phyloP scores from a whole-genome alignment of 192 early-diverging fungal genomes.

The Backusella psychrophila region DNA sequence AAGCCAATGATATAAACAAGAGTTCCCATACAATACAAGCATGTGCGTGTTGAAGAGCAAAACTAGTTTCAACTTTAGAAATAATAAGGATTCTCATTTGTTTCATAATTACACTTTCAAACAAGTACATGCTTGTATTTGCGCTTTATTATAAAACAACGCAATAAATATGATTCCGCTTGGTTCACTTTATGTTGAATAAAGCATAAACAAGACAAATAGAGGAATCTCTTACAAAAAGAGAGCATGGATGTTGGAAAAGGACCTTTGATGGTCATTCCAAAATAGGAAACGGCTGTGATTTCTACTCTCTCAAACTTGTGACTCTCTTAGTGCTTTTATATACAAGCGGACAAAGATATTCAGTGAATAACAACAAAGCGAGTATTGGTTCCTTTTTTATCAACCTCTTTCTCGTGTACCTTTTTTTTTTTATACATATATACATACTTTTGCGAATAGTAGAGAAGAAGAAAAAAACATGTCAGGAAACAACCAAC shows the following conservation, averaged over 20 bases:
- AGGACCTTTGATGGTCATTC: neutral
- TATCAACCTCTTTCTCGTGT: neutral
- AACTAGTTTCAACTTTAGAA: too few relatives aligned
- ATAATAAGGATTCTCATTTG: too few relatives aligned
- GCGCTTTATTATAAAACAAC: too few relatives aligned
- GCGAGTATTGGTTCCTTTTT: neutral
- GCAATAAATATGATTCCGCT: too few relatives aligned
- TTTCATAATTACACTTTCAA: too few relatives aligned
- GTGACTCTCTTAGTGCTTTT: neutral
- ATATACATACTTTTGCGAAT: neutral
- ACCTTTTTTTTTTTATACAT: neutral
- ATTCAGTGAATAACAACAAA: neutral
- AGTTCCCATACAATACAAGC: too few relatives aligned
- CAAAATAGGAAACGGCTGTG: neutral
- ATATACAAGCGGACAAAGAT: neutral
- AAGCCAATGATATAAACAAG: too few relatives aligned
- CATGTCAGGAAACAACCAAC: constrained; percentile 65
- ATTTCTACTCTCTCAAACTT: neutral
- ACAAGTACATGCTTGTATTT: too few relatives aligned
- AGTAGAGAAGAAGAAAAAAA: neutral
- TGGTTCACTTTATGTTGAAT: too few relatives aligned
- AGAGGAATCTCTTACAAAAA: neutral
- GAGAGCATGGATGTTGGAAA: neutral
- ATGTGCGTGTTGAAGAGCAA: too few relatives aligned
- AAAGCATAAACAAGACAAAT: too few relatives aligned